Base-by-base conservation (phyloP, 805 yeast species). In the Peterozyma toletana region DNA sequence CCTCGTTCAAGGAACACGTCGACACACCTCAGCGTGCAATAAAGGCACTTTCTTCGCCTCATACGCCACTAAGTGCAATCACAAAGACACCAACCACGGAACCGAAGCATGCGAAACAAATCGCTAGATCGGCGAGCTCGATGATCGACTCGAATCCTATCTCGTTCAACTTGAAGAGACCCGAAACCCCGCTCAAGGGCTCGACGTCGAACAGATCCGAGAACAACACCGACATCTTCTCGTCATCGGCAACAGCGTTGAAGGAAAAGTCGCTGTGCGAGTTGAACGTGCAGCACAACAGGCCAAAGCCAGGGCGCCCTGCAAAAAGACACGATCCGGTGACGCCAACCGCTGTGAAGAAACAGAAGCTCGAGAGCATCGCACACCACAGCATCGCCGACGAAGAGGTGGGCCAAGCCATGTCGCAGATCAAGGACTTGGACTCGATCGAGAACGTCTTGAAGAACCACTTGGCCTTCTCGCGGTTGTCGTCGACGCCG, bases 401-500 rank as follows among this genome's bases (percentile, higher is more conserved):
- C 27, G 43, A 39, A 16, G 48, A 46, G 35, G 41, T 39, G 5
- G 29, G 37, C 11, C 15, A n/a, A 11, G 33, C 31, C 14, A 40
- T 43, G 31, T 15, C 29, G 27, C 29, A 57, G 3, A 60, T 77
- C 15, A 54, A 66, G 4, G 72, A 75, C 37, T 55, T 77, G 37
- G 65, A 62, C 2, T 80, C 78, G 39, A 67, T 87, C 39, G 73
- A 73, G 42, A 82, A 83, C 58, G 73, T 87, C 10, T 66, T 89
- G 40, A 73, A 80, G 38, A 93, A 93, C 57, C 93, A 87, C 60
- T 69, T 91, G 46, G 97, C 98, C 13, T 93, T 86, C 63, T 86
- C 97, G 4, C 75, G 96, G 46, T 72, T 88, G 17, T 77, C 89
- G 18, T 90, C 93, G 35, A 86, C 95, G 0, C 97, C 98, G 5